Evolutionary conservation across 2,329 filamentous ascomycete species (phyloP), one percentile per base, ranked within the genome.

Genomic region (Microdochium paspali): DNA sequence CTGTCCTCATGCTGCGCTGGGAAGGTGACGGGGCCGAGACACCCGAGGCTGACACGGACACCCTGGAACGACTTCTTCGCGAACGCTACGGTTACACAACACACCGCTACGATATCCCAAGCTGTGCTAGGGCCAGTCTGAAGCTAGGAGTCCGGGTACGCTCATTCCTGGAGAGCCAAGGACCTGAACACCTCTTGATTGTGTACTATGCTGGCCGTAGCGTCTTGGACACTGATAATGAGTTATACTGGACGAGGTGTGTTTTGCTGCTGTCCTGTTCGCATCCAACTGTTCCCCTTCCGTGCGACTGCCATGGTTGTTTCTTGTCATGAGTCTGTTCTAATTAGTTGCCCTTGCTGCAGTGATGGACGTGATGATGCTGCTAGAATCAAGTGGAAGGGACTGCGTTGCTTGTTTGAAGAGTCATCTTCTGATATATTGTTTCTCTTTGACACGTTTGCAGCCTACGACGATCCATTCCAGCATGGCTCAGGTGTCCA

Each of bases 201-300:
- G 72, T 84, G 51, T 82, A 83, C 60, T 84, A 84, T 58, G 76
- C 76, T 52, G 80, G 80, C 25, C 69, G 81, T 57, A 77, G 79
- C 53, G 82, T 74, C 55, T 66, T 77, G 32, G 73, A 74, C n/a
- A 54, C 69, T 10, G 77, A 84, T 58, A 74, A 74, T 55, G 77
- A 83, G 61, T 66, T 83, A 24, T 83, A 81, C 60, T 84, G 80
- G 80, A 78, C 80, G 49, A 78, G 77, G 80, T 84, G 70, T 68
- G 79, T 72, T 49, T n/a, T n/a, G n/a, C n/a, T n/a, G n/a, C n/a
- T n/a, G n/a, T n/a, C n/a, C n/a, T n/a, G n/a, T n/a, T n/a, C n/a
- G n/a, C n/a, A n/a, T n/a, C n/a, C 52, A 55, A 24, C 52, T 44
- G 49, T 20, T 49, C 45, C 48, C 52, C 45, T 54, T 21, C n/a